Conservation (phyloP, 352 stramenopile genomes). For the Pythium periplocum region DNA sequence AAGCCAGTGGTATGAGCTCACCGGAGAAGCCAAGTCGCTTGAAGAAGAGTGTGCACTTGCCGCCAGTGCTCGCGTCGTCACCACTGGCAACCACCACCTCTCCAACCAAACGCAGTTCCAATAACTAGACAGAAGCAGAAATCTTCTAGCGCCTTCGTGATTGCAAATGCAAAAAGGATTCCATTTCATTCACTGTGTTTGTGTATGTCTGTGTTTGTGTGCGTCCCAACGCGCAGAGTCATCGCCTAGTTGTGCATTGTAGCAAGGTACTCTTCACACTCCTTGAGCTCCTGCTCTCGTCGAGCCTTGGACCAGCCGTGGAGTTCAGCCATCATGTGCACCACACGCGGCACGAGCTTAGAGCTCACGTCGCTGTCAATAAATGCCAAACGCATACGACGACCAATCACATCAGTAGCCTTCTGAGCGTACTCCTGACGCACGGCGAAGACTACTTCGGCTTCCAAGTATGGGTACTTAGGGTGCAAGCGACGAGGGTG, state of each 20-base stretch:
- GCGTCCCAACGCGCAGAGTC: not conserved
- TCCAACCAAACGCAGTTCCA: slow-evolving; percentile 7
- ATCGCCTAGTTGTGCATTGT: slow-evolving; percentile 83
- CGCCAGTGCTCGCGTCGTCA: not conserved
- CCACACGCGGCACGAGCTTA: slow-evolving; percentile 78
- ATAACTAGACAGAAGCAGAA: slow-evolving; percentile 7
- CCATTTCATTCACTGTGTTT: not conserved
- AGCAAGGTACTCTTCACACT: slow-evolving; percentile 71
- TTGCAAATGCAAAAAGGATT: not conserved
- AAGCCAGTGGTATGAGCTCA: slow-evolving; percentile 3
- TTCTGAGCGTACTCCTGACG: slow-evolving; percentile 94
- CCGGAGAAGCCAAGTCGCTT: slow-evolving; percentile 10
- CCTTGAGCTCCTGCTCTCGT: slow-evolving; percentile 63
- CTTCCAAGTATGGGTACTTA: slow-evolving; percentile 95
- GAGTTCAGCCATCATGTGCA: slow-evolving; percentile 92
- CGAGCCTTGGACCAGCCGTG: slow-evolving; percentile 81
- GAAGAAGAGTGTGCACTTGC: not conserved
- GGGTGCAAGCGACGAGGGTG: slow-evolving; percentile 85
- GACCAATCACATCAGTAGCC: slow-evolving; percentile 90
- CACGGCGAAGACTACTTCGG: slow-evolving; percentile 92
- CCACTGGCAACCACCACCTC: slow-evolving; percentile 2
- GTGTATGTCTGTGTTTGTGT: slow-evolving; percentile 2
- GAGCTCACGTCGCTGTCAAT: slow-evolving; percentile 84
- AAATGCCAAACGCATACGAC: slow-evolving; percentile 91
- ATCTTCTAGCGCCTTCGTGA: not conserved